Conservation (phyloP, 441 rosid genomes). For the Corymbia calophylla region DNA sequence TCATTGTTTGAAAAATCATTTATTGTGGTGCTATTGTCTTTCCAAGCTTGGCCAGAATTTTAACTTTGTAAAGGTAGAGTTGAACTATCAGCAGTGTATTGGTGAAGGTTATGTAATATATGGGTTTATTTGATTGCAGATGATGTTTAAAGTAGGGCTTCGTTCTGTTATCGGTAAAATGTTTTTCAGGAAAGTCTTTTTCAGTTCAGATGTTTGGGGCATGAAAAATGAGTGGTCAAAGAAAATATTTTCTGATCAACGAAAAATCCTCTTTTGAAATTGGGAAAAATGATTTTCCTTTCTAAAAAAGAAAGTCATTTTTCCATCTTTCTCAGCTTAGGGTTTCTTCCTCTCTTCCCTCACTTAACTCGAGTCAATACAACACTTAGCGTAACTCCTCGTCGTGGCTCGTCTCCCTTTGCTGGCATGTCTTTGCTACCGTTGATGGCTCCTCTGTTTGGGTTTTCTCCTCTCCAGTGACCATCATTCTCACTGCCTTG, state of each 20-base stretch:
- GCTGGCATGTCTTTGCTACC: fast-evolving
- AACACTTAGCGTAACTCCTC: fast-evolving
- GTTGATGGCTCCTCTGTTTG: background rate
- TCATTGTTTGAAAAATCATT: background rate
- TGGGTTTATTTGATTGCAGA: background rate
- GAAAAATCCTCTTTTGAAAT: background rate
- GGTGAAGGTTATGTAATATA: background rate
- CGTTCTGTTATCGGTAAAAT: background rate
- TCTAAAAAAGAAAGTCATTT: background rate
- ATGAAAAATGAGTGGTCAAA: background rate
- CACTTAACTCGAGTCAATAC: fast-evolving
- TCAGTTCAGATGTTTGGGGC: fast-evolving
- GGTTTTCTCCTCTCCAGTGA: background rate
- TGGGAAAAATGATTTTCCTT: no score
- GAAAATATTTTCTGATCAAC: background rate
- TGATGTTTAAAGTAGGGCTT: background rate
- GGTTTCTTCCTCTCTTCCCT: background rate
- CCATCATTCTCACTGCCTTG: fast-evolving
- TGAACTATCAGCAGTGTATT: background rate
- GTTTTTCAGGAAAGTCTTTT: background rate
- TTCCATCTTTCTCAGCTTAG: background rate
- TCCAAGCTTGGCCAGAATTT: background rate
- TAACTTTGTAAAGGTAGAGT: background rate
- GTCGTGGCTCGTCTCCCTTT: fast-evolving
- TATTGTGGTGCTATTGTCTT: background rate